These are phyloP conservation scores for Rhizopogon vinicolor DNA, from an alignment of 768 basidiomycete genomes.

Conservation along the genomic window DNA sequence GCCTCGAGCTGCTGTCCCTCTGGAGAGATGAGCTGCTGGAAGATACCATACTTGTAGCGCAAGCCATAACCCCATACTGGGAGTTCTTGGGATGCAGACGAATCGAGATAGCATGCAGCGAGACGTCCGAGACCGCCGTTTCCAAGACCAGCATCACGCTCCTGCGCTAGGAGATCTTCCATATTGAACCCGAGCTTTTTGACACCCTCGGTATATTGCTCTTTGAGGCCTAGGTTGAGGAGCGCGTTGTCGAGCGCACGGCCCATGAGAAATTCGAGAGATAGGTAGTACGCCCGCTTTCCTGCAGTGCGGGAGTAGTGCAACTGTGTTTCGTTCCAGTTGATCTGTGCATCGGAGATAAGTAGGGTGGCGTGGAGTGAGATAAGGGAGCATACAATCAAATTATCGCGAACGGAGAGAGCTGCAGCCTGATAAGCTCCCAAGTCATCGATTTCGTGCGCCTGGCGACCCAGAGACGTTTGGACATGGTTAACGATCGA, in stretches of 20 bases:
- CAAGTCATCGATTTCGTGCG: slow-evolving; percentile 82
- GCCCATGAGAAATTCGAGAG: slow-evolving; percentile 90
- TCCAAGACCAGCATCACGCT: slow-evolving; percentile 92
- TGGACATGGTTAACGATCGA: slow-evolving; percentile 82
- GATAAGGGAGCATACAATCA: slow-evolving; percentile 51
- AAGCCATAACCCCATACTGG: slow-evolving; percentile 96
- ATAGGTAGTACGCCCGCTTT: slow-evolving; percentile 93
- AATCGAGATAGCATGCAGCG: slow-evolving; percentile 96
- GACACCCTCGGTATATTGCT: slow-evolving; percentile 63
- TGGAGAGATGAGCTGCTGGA: slow-evolving; percentile 86
- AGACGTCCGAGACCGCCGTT: slow-evolving; percentile 95
- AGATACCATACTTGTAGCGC: slow-evolving; percentile 93
- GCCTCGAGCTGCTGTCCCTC: slow-evolving; percentile 85
- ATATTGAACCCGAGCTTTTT: slow-evolving; percentile 83
- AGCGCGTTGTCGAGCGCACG: slow-evolving; percentile 77
- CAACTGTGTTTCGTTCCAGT: slow-evolving; percentile 84
- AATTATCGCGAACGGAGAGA: slow-evolving; percentile 80
- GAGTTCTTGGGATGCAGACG: slow-evolving; percentile 83
- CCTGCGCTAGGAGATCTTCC: slow-evolving; percentile 82
- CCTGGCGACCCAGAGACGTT: slow-evolving; percentile 85
- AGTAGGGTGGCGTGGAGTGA: background rate
- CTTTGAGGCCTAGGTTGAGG: slow-evolving; percentile 84
- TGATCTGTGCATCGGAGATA: slow-evolving; percentile 40
- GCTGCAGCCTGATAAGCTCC: slow-evolving; percentile 93
- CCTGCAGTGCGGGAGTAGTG: slow-evolving; percentile 77